Evolutionary conservation across 2,329 filamentous ascomycete genomes (phyloP), one percentile per base, ranked within the genome.

Genomic region (Cadophora sp.): DNA sequence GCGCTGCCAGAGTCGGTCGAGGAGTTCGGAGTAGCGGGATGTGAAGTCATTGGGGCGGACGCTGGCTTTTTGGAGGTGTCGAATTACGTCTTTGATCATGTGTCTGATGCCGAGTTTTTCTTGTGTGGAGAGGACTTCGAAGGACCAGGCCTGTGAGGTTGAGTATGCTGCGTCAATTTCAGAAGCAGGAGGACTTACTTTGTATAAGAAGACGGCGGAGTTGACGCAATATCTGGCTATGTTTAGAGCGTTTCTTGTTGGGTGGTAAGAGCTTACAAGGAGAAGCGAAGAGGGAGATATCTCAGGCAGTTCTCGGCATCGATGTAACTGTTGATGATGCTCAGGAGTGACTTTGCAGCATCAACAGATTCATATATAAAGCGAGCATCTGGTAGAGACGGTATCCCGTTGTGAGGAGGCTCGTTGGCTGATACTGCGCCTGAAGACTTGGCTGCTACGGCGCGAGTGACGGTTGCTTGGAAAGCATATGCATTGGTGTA

Each of bases 401-500:
- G 86, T 2, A 89, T 80, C 66, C 87, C 85, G 51, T 69, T 69
- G 81, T 82, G 74, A 86, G 87, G 1, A 81, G 79, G 65, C 27
- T 73, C 68, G 56, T 70, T 66, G 16, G 63, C 56, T 11, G 62
- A 62, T 1, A 70, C 48, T 7, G 61, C 51, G 4, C 67, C 65
- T 48, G 68, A 64, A 19, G 65, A 68, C 27, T 71, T 71, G 5
- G 68, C 68, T 40, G 71, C 68, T 11, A 72, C 69, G 65, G 77
- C 85, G 76, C 83, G 85, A 72, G 78, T 86, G 63, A 85, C 87
- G 1, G 89, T 90, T 1, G 90, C 90, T 74, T 92, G 90, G 71
- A 92, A 92, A 1, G 90, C 90, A 75, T 92, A 92, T 0, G 90
- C 90, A 68, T 91, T 92, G 53, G 89, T 91, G 76, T 92, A 92